Conservation (phyloP, 257 asterid species). For the Gardenia jasminoides region DNA sequence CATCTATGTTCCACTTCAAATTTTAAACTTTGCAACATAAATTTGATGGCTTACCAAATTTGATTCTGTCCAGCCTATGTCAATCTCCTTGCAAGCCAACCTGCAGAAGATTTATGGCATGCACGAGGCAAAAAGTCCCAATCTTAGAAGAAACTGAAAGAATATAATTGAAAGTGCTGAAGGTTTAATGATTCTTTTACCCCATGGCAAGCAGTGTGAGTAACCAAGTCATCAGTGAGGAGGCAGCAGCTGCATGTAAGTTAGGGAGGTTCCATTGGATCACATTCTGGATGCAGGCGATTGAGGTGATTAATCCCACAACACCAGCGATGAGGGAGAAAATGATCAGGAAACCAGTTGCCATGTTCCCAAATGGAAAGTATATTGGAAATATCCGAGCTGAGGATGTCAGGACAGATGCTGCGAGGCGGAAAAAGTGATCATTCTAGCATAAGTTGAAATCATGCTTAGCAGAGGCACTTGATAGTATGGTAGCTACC, state of each 20-base stretch:
- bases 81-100: slow-evolving; percentile 89
- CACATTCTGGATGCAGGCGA: slow-evolving; percentile 54
- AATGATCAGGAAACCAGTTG: slow-evolving; percentile 77
- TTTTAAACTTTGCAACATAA: neutral
- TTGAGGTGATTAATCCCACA: slow-evolving; percentile 72
- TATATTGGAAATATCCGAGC: slow-evolving; percentile 74
- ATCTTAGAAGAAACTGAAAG: neutral
- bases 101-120: slow-evolving; percentile 37
- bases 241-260: slow-evolving; percentile 71
- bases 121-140: neutral
- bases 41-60: slow-evolving; percentile 51
- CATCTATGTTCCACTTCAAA: neutral
- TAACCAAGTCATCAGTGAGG: slow-evolving; percentile 63
- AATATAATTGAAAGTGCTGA: neutral
- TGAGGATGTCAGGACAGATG: slow-evolving; percentile 53
- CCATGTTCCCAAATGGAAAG: slow-evolving; percentile 84
- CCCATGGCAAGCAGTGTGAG: slow-evolving; percentile 94
- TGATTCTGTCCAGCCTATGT: slow-evolving; percentile 66
- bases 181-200: slow-evolving; percentile 30
- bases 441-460: neutral
- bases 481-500: slow-evolving; percentile 35
- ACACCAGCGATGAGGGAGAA: slow-evolving; percentile 78
- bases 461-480: neutral
- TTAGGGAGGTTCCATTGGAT: slow-evolving; percentile 52
- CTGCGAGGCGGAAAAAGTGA: slow-evolving; percentile 36